These are phyloP conservation scores for Sarcomyxa edulis DNA, from an alignment of 768 basidiomycete genomes.

Conservation along the genomic window DNA sequence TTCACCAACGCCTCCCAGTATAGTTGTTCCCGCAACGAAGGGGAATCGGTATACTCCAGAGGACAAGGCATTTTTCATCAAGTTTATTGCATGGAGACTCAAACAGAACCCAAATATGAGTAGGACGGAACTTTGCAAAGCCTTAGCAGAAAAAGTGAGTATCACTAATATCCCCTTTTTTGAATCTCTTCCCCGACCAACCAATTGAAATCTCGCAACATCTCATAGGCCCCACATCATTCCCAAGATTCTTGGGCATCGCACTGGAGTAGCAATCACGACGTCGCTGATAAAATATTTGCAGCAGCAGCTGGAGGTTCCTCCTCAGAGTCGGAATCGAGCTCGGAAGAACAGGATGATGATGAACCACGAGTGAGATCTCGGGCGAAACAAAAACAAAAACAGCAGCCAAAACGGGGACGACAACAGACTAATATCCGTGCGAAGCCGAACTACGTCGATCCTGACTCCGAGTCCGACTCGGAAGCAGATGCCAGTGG, in stretches of 20 bases:
- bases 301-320: slow-evolving; percentile 29
- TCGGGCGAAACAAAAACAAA: slow-evolving; percentile 6
- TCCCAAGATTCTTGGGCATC: slow-evolving; percentile 56
- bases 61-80: slow-evolving; percentile 62
- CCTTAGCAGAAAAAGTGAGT: slow-evolving; percentile 52
- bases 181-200: not conserved
- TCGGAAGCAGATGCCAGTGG: slow-evolving; percentile 18
- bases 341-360: slow-evolving; percentile 10
- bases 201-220: slow-evolving; percentile 3
- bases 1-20: slow-evolving; percentile 62
- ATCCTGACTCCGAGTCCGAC: slow-evolving; percentile 3
- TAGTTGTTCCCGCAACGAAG: slow-evolving; percentile 35
- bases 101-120: slow-evolving; percentile 47
- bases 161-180: slow-evolving; percentile 3
- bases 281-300: slow-evolving; percentile 62
- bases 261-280: slow-evolving; percentile 64
- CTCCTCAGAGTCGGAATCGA: slow-evolving; percentile 17
- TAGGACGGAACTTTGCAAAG: slow-evolving; percentile 47
- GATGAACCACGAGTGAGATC: slow-evolving; percentile 3
- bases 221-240: slow-evolving; percentile 60
- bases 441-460: slow-evolving; percentile 2
- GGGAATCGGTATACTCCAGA: slow-evolving; percentile 64
- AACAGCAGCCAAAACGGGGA: slow-evolving; percentile 22
- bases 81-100: slow-evolving; percentile 59
- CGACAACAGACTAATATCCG: too few relatives aligned